Percentiles rank a stretch among this genome's conserved stretches.
Conservation (phyloP, 2,329 filamentous ascomycete species). For the Bipolaris victoriae region DNA sequence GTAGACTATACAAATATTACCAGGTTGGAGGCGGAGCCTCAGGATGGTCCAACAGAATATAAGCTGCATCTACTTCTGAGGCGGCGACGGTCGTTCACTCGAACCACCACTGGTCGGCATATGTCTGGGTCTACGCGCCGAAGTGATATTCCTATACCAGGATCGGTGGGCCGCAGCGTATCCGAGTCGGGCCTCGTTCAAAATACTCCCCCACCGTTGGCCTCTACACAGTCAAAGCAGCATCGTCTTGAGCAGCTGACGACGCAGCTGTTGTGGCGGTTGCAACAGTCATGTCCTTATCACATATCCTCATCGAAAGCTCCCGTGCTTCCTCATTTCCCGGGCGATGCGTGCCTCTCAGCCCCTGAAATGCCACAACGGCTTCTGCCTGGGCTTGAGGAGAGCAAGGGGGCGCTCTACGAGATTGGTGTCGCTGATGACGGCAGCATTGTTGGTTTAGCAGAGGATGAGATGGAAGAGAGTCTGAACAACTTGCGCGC, state of each 20-base stretch:
- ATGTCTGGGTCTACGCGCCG: conserved; percentile 60
- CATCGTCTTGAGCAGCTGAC: conserved; percentile 88
- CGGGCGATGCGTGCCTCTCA: conserved; percentile 70
- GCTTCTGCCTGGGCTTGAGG: conserved; percentile 78
- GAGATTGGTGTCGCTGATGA: conserved; percentile 97
- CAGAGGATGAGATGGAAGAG: conserved; percentile 89
- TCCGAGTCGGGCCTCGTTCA: conserved; percentile 38
- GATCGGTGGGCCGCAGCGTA: conserved; percentile 33
- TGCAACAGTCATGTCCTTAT: conserved; percentile 93
- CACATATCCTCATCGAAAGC: conserved; percentile 80
- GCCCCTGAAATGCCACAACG: conserved; percentile 60
- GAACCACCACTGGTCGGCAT: conserved; percentile 69
- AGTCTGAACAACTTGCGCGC: conserved; percentile 82
- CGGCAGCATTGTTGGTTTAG: conserved; percentile 85
- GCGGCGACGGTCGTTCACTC: conserved; percentile 74
- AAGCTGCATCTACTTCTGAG: conserved; percentile 89
- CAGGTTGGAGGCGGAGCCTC: conserved; percentile 85
- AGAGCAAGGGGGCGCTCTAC: conserved; percentile 90
- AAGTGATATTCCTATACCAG: conserved; percentile 39
- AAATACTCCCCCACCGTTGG: conserved; percentile 49
- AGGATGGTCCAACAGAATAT: conserved; percentile 94
- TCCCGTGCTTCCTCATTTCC: conserved; percentile 75
- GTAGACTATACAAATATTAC: conserved; percentile 59
- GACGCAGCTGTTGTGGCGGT: conserved; percentile 90
- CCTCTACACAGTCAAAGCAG: conserved; percentile 74